Evolutionary conservation across 1,139 yeast species (phyloP), one percentile per base, ranked within the genome.

Genomic region (Lodderomyces theae): DNA sequence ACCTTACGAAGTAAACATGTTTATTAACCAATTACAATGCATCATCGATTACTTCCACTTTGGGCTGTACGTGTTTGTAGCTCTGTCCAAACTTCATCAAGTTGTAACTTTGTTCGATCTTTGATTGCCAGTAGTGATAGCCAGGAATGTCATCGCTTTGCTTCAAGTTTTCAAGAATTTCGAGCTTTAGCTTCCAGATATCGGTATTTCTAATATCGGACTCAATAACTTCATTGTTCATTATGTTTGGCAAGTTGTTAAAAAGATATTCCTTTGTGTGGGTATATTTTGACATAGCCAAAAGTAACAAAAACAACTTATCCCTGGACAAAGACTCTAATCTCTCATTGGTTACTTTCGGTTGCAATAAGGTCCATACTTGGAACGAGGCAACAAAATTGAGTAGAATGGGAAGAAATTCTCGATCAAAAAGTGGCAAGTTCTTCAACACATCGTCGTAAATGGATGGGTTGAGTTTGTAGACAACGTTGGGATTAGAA

Each of bases 41-140:
- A 38, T 55, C 58, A 48, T 64, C 66, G 38, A 51, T 43, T 3
- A 66, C 51, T 29, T 58, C 70, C 11, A 66, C 72, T 40, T 49
- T 52, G 0, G 68, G 62, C 17, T 44, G 50, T 6, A 60, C 48
- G 31, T 51, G 48, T 30, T 53, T 51, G 5, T 62, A 44, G 24
- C 50, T 51, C 34, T 61, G 56, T 1, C 73, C 74, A 46, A 58
- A 54, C 35, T 55, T 57, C 69, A 68, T 63, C 31, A 53, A 44
- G 23, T 47, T 48, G 34, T 60, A 61, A 4, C 55, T 41, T 6
- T 48, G 49, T 2, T 47, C 42, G 24, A 69, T 45, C 32, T 52
- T 56, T 4, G 47, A 51, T 26, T 52, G 48, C 73, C 73, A 69
- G 23, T 54, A 50, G 4, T 50, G 53, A 23, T 30, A 43, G 5